Percentiles rank a stretch among this genome's conserved stretches.
phyloP scores from a whole-genome alignment of 1,284 basidiomycete genomes.

The Ganoderma resinaceum region DNA sequence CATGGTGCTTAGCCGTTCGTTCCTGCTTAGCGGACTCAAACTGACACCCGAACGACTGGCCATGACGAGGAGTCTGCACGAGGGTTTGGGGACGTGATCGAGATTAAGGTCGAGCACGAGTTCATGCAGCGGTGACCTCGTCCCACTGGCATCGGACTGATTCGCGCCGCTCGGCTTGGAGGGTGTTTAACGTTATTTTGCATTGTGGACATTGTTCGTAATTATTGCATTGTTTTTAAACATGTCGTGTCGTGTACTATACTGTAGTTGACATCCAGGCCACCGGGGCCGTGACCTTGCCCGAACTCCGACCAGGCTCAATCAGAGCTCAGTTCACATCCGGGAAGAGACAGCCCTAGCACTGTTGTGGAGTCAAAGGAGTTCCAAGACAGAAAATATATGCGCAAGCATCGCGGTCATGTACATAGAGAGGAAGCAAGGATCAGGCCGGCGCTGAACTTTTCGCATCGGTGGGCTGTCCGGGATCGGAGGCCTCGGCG shows the following conservation, averaged over 20 bases:
- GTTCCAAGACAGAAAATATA: too few species aligned
- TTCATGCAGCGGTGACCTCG: not conserved
- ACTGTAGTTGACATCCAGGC: not conserved
- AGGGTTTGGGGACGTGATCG: not conserved
- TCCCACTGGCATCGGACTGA: not conserved
- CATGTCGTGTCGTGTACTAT: not conserved
- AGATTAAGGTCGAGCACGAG: conserved; percentile 1
- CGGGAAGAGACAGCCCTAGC: too few species aligned
- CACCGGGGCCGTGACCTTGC: not conserved
- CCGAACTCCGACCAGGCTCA: not conserved
- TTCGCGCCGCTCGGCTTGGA: not conserved
- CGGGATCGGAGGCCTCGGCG: too few species aligned
- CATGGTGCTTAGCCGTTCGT: not conserved
- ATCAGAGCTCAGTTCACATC: not conserved
- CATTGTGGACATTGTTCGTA: not conserved
- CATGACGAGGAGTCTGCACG: not conserved
- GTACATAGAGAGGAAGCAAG: too few species aligned
- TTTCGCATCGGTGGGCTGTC: too few species aligned
- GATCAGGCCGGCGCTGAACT: too few species aligned
- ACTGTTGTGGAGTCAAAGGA: too few species aligned
- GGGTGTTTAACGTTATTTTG: conserved; percentile 1
- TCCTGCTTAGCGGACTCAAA: not conserved
- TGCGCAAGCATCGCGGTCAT: too few species aligned
- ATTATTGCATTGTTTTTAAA: not conserved
- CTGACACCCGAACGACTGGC: not conserved